phyloP scores from a whole-genome alignment of 495 filamentous ascomycete species.

The Neurospora sp. region DNA sequence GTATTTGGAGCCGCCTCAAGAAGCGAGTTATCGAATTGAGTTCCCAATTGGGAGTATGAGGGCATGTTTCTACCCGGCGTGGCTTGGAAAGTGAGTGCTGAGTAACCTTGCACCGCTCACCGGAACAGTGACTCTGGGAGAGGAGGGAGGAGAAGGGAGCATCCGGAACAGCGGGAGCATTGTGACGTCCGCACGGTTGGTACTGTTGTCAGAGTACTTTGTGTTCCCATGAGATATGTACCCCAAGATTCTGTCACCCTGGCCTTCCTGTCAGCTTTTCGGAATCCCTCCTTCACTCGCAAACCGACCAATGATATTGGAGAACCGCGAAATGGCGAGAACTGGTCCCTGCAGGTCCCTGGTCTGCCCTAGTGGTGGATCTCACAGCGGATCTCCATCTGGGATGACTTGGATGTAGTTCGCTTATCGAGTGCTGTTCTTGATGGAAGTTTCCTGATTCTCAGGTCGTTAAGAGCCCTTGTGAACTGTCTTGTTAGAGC shows the following conservation, averaged over 20 bases:
- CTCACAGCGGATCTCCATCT: background rate
- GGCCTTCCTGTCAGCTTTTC: background rate
- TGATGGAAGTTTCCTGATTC: background rate
- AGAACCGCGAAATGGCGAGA: background rate
- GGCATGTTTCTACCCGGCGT: background rate
- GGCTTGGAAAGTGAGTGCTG: background rate
- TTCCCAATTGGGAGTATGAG: background rate
- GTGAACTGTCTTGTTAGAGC: background rate
- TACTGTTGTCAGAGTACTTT: background rate
- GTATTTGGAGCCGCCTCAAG: background rate
- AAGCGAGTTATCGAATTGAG: background rate
- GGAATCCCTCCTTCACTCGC: background rate
- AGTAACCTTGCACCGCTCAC: background rate
- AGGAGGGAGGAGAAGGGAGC: background rate
- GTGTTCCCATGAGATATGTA: background rate
- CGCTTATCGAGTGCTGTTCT: background rate
- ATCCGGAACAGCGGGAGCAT: background rate
- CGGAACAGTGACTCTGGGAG: background rate
- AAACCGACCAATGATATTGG: background rate
- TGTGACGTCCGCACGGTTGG: background rate
- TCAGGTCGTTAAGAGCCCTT: background rate
- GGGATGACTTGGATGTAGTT: background rate
- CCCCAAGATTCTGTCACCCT: background rate
- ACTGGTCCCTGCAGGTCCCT: background rate
- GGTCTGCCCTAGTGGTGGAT: background rate